Conservation (phyloP, 768 basidiomycete genomes). For the Cubamyces sp. region DNA sequence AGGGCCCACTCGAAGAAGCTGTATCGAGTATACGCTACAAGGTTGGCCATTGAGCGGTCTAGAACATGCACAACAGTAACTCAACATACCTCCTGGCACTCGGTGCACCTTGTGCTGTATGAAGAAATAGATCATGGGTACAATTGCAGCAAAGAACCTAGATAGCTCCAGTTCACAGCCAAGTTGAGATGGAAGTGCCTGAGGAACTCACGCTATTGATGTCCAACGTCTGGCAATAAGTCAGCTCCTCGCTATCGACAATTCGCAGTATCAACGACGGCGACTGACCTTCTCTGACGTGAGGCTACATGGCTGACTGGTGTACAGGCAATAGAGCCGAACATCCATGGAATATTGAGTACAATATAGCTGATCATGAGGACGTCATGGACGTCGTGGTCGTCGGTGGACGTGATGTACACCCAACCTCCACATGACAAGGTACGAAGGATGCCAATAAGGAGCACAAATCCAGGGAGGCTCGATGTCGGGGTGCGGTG, state of each 20-base stretch:
- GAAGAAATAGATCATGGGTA: slow-evolving; percentile 83
- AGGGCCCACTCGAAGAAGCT: slow-evolving; percentile 89
- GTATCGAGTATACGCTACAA: slow-evolving; percentile 80
- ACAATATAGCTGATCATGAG: slow-evolving; percentile 89
- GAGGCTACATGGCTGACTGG: slow-evolving; percentile 43
- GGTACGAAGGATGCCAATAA: slow-evolving; percentile 71
- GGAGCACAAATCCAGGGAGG: slow-evolving; percentile 55
- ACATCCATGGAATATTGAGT: slow-evolving; percentile 89
- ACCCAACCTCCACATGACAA: slow-evolving; percentile 91
- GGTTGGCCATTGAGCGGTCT: not conserved
- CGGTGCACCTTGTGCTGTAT: slow-evolving; percentile 82
- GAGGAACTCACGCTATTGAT: slow-evolving; percentile 49
- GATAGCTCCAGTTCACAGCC: slow-evolving; percentile 7
- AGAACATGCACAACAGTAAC: not conserved
- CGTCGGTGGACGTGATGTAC: slow-evolving; percentile 83
- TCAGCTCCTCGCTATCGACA: not conserved
- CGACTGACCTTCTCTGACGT: slow-evolving; percentile 55
- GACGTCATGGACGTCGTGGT: slow-evolving; percentile 83
- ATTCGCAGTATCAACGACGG: not conserved
- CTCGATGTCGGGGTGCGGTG: slow-evolving; percentile 47
- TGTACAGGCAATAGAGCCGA: slow-evolving; percentile 64
- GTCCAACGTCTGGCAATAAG: slow-evolving; percentile 49
- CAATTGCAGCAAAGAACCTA: slow-evolving; percentile 73
- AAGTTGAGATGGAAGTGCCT: not conserved
- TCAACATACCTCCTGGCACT: slow-evolving; percentile 70